Base-by-base conservation (phyloP, 1,284 basidiomycete species). In the Pulveroboletus sp. region DNA sequence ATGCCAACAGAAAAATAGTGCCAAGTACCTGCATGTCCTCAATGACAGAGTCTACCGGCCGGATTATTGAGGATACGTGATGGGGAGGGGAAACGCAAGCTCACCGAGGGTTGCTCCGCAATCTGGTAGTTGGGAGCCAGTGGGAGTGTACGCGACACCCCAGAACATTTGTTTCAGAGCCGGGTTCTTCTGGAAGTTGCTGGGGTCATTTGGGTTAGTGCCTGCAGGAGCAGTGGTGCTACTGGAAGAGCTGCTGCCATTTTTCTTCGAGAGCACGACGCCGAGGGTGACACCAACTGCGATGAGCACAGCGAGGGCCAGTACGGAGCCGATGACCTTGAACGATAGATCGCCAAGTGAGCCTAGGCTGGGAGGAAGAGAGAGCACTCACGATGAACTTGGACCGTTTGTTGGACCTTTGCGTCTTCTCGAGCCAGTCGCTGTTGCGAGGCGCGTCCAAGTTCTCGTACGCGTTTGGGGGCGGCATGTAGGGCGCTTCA, bases 81-180 rank as follows among this genome's bases (percentile, higher is more conserved):
- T 12, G 10, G 10, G 8, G 24, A 45, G 15, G 51, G 2, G 32
- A 24, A 26, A 32, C 0, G 3, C 16, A 16, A 7, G 69, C 79
- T 52, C 47, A 81, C 81, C 64, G 6, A 80, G 70, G 3, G 69
- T 75, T 50, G 73, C 80, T 19, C 78, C 78, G 58, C 83, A 84
- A 24, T 71, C 56, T 4, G 82, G 81, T 36, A 78, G 65, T 58
- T 81, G 77, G 7, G 77, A 75, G 54, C 82, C 80, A 44, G 76
- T 74, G 2, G 89, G 87, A 0, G 86, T 87, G 71, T 91, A 92
- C 0, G 88, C 87, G n/a, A 91, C 65, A 35, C 82, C 89, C 65
- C 78, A 92, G 74, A 89, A 89, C 13, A 78, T 77, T 56, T 84
- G 78, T 62, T 84, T 78, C 47, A 93, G 73, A 11, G 76, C 71